These are phyloP conservation scores for Lodderomyces beijingensis DNA, from an alignment of 1,139 yeast genomes.

Conservation along the genomic window DNA sequence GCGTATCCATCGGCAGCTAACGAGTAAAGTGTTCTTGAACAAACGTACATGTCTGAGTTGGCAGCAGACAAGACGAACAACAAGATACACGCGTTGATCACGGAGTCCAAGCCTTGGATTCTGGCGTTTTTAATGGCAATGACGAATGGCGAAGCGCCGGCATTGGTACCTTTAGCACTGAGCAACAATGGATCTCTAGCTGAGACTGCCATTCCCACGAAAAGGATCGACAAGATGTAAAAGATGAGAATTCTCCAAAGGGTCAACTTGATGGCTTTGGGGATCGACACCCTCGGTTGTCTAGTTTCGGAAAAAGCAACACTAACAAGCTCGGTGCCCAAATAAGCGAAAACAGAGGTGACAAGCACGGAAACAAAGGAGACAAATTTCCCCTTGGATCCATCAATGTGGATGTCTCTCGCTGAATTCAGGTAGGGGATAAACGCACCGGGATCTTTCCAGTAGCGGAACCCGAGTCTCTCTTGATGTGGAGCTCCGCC, in stretches of 20 bases:
- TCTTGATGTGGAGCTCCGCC: constrained; percentile 62
- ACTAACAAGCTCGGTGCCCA: constrained; percentile 68
- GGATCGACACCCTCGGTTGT: constrained; percentile 71
- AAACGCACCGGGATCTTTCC: constrained; percentile 64
- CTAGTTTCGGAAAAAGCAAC: constrained; percentile 76
- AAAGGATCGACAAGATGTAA: constrained; percentile 60
- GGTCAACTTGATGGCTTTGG: constrained; percentile 72
- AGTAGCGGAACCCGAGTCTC: constrained; percentile 62
- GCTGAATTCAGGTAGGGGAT: constrained; percentile 35
- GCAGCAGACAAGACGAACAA: constrained; percentile 45
- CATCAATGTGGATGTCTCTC: constrained; percentile 20
- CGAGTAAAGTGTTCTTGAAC: constrained; percentile 43
- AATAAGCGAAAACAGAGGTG: constrained; percentile 69
- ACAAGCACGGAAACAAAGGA: constrained; percentile 65
- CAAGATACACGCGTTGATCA: constrained; percentile 43
- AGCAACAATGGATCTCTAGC: constrained; percentile 56
- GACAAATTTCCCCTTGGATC: constrained; percentile 45
- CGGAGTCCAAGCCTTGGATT: constrained; percentile 41
- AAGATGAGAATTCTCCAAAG: constrained; percentile 73
- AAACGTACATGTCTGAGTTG: constrained; percentile 46
- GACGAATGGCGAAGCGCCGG: constrained; percentile 75
- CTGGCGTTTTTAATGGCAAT: constrained; percentile 45
- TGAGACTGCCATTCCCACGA: constrained; percentile 74
- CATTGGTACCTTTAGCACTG: constrained; percentile 40
- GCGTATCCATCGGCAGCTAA: constrained; percentile 46